Evolutionary conservation across 2,329 filamentous ascomycete genomes (phyloP), one percentile per base, ranked within the genome.

Genomic region (Aspergillus pseudoviridinutans): DNA sequence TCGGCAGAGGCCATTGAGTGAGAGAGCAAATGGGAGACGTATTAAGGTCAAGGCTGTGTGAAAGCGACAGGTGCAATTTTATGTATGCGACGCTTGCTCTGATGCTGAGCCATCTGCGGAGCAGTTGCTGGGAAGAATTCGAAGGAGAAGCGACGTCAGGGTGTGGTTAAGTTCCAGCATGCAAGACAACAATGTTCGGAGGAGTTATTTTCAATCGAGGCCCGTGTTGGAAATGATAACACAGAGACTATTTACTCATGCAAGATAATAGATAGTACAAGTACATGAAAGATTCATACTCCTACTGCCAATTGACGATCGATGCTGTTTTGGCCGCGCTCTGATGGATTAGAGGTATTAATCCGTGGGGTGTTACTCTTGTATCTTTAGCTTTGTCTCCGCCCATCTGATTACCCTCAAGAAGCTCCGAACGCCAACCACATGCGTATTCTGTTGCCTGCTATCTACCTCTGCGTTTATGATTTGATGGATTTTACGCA

Each of bases 1-100:
- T 55, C 62, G 28, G 66, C 59, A 47, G 44, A 47, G 20, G 72
- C 65, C 73, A 75, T 75, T 61, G 66, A 57, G 38, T 61, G 66
- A 57, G 38, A 28, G 46, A 46, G 44, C 9, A 25, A 24, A 47
- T 24, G 22, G 24, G 24, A 6, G 20, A 25, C 22, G 44, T 47
- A 27, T 27, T 12, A 27, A 47, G 44, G 24, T 47, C 44, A 47
- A 47, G 44, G 24, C 12, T 24, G 22, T 47, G 20, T 17, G 24
- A 25, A 25, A 24, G 24, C 14, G 44, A 24, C 44, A 25, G 3
- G 27, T 47, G 20, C 4, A 47, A 17, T 17, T 14, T 6, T 47
- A 47, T 47, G 44, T 22, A 24, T 27, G 22, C 44, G 22, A 47
- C 44, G 22, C 44, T 24, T 47, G 14, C 22, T 10, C 14, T 47